phyloP scores from a whole-genome alignment of 2,329 filamentous ascomycete genomes.

The Blastomyces gilchristii region DNA sequence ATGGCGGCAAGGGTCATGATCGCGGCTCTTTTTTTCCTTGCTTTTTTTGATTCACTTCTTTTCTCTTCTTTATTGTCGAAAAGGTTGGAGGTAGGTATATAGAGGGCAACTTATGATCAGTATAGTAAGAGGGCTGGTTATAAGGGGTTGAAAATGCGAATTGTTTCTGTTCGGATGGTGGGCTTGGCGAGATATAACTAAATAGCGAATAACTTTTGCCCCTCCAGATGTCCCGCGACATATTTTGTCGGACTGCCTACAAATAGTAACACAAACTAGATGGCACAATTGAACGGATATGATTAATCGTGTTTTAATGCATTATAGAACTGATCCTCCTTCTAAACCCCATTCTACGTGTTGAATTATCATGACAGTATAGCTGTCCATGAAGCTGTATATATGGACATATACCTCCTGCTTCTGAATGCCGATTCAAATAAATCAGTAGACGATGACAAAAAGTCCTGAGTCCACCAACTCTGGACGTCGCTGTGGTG shows the following conservation, averaged over 20 bases:
- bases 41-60: background rate
- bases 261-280: background rate
- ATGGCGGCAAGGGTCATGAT: slow-evolving; percentile 5
- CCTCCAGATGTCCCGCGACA: background rate
- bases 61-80: background rate
- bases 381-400: too few relatives aligned
- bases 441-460: background rate
- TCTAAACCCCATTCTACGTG: background rate
- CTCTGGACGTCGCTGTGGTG: too few relatives aligned
- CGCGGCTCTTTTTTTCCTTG: background rate
- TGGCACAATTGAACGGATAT: background rate
- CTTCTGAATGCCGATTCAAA: too few relatives aligned
- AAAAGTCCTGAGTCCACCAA: background rate
- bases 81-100: background rate
- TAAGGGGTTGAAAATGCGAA: background rate
- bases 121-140: background rate
- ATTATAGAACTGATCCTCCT: background rate
- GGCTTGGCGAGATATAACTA: background rate
- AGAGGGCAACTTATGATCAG: background rate
- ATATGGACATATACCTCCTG: too few relatives aligned
- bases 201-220: background rate
- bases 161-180: background rate
- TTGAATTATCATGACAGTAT: too few relatives aligned
- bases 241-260: background rate
- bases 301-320: background rate